phyloP scores from a whole-genome alignment of 179 eudicot genomes.

The Monotropa hypopitys region DNA sequence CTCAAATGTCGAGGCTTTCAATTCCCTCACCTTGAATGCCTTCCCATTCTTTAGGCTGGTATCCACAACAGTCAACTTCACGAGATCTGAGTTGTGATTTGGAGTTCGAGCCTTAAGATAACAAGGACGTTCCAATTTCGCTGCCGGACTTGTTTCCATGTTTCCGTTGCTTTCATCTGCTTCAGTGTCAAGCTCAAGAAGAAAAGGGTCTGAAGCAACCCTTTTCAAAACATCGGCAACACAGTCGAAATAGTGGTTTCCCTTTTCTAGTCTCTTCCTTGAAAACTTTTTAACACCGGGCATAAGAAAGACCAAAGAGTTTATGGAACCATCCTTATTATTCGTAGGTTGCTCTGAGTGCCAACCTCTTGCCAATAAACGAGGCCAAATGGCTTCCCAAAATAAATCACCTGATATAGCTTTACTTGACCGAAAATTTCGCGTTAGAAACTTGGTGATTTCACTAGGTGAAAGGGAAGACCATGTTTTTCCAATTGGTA shows the following conservation, averaged over 20 bases:
- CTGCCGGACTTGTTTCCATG: no score
- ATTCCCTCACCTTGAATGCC: neutral
- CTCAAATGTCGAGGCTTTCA: neutral
- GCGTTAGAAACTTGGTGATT: constrained; percentile 38
- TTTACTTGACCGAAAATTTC: constrained; percentile 48
- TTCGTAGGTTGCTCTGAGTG: constrained; percentile 55
- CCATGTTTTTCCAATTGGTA: constrained; percentile 47
- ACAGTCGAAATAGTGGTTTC: constrained; percentile 45
- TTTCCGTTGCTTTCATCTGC: no score
- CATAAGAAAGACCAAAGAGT: constrained; percentile 38
- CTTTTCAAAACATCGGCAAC: constrained; percentile 41
- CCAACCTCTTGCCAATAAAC: constrained; percentile 53
- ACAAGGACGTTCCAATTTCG: constrained; percentile 28
- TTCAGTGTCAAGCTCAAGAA: constrained; percentile 37
- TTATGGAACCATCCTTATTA: constrained; percentile 25
- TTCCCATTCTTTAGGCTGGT: neutral
- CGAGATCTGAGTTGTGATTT: no score
- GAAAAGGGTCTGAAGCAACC: constrained; percentile 40
- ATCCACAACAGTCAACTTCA: no score
- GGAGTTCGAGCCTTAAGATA: constrained; percentile 24
- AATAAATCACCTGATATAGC: constrained; percentile 53
- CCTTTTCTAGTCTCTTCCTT: constrained; percentile 38
- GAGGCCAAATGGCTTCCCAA: constrained; percentile 75
- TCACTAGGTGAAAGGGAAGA: constrained; percentile 33
- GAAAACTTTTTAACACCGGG: constrained; percentile 56